Conservation (phyloP, 2,329 filamentous ascomycete genomes). For the Diaporthe batatas region DNA sequence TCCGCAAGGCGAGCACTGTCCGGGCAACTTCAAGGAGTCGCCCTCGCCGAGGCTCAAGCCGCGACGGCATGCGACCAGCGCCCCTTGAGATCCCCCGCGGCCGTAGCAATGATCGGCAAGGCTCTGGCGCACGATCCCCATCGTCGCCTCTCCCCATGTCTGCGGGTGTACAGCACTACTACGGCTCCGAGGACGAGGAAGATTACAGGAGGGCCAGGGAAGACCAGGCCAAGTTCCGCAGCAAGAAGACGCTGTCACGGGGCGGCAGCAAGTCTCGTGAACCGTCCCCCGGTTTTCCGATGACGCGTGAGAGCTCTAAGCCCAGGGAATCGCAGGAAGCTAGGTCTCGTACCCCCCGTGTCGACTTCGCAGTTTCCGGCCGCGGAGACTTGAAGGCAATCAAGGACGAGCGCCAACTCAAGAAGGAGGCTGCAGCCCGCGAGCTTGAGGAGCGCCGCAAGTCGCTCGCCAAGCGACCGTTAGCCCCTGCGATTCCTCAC, state of each 20-base stretch:
- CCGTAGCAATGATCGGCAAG: conserved; percentile 71
- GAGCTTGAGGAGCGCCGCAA: conserved; percentile 90
- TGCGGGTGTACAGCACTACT: conserved; percentile 63
- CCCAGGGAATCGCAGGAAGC: conserved; percentile 49
- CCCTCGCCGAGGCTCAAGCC: conserved; percentile 62
- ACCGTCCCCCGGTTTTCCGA: conserved; percentile 46
- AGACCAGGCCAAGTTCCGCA: conserved; percentile 69
- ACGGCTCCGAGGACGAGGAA: conserved; percentile 75
- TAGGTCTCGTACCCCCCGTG: conserved; percentile 49
- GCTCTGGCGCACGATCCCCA: conserved; percentile 76
- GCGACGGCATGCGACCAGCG: conserved; percentile 59
- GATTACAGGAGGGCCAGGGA: conserved; percentile 67
- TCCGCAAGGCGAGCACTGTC: conserved; percentile 57
- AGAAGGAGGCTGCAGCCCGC: conserved; percentile 81
- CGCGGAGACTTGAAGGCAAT: conserved; percentile 68
- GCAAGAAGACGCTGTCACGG: conserved; percentile 58
- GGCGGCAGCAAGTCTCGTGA: conserved; percentile 43
- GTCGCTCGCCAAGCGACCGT: conserved; percentile 84
- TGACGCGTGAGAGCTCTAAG: conserved; percentile 46
- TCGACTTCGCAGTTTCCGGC: conserved; percentile 58
- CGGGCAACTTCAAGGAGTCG: conserved; percentile 49
- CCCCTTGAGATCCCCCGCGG: conserved; percentile 67
- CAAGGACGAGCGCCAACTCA: conserved; percentile 72
- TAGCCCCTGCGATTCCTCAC: conserved; percentile 83
- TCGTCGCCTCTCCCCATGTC: conserved; percentile 85